Evolutionary conservation across 208 protist species (phyloP).

Genomic region (Trypanosoma avium): DNA sequence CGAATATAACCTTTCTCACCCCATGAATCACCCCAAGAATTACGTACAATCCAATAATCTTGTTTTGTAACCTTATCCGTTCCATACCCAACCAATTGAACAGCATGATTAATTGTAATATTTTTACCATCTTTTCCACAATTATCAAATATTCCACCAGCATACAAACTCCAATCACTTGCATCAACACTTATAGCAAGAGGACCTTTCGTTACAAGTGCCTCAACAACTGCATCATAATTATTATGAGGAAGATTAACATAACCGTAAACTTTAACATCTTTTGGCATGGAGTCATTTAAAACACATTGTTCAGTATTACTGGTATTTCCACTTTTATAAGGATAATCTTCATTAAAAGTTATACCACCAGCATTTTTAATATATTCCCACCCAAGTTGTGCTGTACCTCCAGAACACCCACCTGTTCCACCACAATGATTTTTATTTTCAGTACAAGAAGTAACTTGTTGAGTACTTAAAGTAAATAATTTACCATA

Average conservation of each 20-base stretch:
- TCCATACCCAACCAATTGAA: constrained; percentile 88
- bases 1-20: constrained; percentile 83
- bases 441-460: constrained; percentile 73
- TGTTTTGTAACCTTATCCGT: constrained; percentile 35
- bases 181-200: constrained; percentile 84
- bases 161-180: constrained; percentile 64
- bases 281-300: constrained; percentile 19
- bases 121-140: constrained; percentile 56
- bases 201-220: constrained; percentile 61
- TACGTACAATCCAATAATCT: constrained; percentile 92
- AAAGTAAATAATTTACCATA: constrained; percentile 66
- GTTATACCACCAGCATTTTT: constrained; percentile 47
- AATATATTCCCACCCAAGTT: constrained; percentile 78
- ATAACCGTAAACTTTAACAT: constrained; percentile 48
- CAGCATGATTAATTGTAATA: constrained; percentile 82
- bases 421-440: constrained; percentile 68
- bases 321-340: constrained; percentile 64
- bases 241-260: constrained; percentile 67
- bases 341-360: constrained; percentile 74
- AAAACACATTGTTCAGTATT: constrained; percentile 10
- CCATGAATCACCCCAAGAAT: constrained; percentile 81
- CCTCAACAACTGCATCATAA: constrained; percentile 55
- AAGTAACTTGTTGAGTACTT: constrained; percentile 92
- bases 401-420: constrained; percentile 79
- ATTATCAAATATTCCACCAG: constrained; percentile 65